A percentile compares a stretch with the other conserved stretches of the same genome.
Evolutionary conservation across 2,329 filamentous ascomycete species (phyloP).

Genomic region (Phyllosticta citribraziliensis): DNA sequence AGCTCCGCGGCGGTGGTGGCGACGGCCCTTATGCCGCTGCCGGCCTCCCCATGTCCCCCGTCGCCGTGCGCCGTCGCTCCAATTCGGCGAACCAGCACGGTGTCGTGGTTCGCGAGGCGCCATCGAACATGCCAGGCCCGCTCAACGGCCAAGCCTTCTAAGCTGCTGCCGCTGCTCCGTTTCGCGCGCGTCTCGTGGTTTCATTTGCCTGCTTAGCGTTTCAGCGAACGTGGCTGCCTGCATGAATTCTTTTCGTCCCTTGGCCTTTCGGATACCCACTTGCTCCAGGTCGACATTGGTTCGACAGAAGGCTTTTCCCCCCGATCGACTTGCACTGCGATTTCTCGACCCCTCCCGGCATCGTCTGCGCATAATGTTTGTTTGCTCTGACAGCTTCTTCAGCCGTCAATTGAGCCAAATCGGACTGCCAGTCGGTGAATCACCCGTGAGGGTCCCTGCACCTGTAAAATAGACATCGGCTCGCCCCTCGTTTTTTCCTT

Average conservation of each 20-base stretch:
- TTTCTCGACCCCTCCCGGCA: background rate
- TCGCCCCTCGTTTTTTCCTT: background rate
- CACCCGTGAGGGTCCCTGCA: background rate
- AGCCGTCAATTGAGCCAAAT: background rate
- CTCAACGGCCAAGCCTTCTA: slow-evolving; percentile 38
- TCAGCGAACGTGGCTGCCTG: background rate
- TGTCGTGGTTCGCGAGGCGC: background rate
- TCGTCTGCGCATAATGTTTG: background rate
- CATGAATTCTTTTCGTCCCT: background rate
- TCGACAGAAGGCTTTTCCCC: background rate
- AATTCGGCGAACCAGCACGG: slow-evolving; percentile 18
- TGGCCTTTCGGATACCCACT: background rate
- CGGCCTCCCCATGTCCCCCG: background rate
- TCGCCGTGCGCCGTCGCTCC: slow-evolving; percentile 20
- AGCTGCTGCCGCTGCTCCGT: background rate
- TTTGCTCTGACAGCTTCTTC: background rate
- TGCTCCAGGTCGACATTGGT: background rate
- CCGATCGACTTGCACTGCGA: background rate
- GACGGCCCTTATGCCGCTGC: slow-evolving; percentile 21
- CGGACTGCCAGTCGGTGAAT: background rate
- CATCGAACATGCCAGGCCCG: background rate
- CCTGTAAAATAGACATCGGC: background rate
- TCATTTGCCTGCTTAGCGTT: background rate
- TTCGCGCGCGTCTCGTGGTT: background rate
- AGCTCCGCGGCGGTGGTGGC: slow-evolving; percentile 26